Evolutionary conservation across 2,329 filamentous ascomycete species (phyloP), one percentile per base, ranked within the genome.

Genomic region (Nemania diffusa): DNA sequence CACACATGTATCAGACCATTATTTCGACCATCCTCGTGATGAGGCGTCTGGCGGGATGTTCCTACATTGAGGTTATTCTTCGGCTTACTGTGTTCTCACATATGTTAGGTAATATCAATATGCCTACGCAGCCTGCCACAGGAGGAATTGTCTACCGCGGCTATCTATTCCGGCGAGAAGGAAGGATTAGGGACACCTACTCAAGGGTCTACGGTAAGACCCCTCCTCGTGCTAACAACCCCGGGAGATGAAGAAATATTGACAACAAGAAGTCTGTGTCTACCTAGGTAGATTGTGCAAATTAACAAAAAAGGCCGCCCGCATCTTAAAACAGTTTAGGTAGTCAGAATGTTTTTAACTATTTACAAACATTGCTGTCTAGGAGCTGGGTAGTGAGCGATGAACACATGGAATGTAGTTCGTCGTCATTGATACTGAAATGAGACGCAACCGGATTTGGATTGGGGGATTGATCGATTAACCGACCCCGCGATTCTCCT

Each of bases 161-260:
- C 64, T 66, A 62, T 66, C 24, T 32, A n/a, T 13, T 40, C 53
- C 64, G 64, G 64, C 52, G 52, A 48, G 46, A 53, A 20, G 64
- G 64, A 62, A 62, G 44, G 29, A 62, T 57, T 24, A 61, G 63
- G 63, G 46, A 29, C 22, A 44, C 40, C 15, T 17, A 44, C 15
- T 6, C 20, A 13, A 40, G 34, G 34, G 34, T 40, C 34, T 40
- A 34, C n/a, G 32, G 32, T 34, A 34, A 46, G 51, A 48, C 57
- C 57, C 57, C 44, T 65, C 50, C 50, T 40, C 8, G 13, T 20
- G 27, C 13, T 26, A 48, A 34, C 50, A 46, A 34, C 46, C 24
- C 46, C 24, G 13, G 37, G 37, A 64, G 20, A 46, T 7, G 5
- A 53, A 46, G 2, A 20, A n/a, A n/a, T n/a, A n/a, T n/a, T n/a